These are phyloP conservation scores for Oryza meridionalis DNA, from an alignment of 176 grass and related monocot genomes.

Conservation along the genomic window DNA sequence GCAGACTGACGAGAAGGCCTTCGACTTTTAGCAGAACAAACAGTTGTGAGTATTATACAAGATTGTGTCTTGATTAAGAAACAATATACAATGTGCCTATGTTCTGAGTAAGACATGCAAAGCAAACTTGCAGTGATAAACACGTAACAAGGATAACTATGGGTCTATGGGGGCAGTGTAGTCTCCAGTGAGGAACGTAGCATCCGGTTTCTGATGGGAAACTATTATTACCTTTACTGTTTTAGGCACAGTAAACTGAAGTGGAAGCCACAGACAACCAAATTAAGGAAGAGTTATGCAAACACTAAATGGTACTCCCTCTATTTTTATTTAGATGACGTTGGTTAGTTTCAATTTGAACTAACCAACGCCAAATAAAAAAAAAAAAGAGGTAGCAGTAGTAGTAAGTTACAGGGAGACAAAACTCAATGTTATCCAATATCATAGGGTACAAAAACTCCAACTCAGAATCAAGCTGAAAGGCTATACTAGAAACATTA, in stretches of 20 bases:
- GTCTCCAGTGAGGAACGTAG: background rate
- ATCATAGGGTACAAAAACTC: background rate
- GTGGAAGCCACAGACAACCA: background rate
- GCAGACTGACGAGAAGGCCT: background rate
- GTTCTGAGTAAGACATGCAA: background rate
- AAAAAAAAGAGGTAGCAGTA: background rate
- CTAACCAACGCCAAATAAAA: no score
- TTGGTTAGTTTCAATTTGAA: no score
- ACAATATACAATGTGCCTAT: background rate
- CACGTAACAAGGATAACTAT: background rate
- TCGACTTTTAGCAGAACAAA: no score
- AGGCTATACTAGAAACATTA: background rate
- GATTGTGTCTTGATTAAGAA: background rate
- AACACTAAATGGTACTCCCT: background rate
- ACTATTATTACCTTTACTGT: background rate
- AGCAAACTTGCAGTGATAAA: background rate
- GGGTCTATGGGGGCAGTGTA: background rate
- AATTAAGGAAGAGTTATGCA: background rate
- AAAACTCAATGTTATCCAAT: background rate
- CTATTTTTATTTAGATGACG: no score
- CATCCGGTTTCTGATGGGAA: slow-evolving; percentile 2
- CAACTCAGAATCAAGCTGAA: slow-evolving; percentile 15
- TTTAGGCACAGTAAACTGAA: background rate
- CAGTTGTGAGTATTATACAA: background rate
- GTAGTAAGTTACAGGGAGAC: background rate